These are phyloP conservation scores for Barbarea vulgaris DNA, from an alignment of 345 rosid species.

Conservation along the genomic window DNA sequence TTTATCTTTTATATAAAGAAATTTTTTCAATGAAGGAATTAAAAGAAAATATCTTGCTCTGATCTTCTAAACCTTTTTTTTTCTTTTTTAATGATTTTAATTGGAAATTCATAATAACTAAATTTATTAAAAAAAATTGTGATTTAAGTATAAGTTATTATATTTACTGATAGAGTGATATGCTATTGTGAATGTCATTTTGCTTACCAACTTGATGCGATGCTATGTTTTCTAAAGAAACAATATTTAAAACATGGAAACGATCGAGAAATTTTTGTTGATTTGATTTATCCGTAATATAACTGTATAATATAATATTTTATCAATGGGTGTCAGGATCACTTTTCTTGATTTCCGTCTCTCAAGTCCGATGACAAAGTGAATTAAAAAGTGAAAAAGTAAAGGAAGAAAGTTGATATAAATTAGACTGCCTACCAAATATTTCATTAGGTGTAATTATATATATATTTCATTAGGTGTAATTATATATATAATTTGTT, in stretches of 20 bases:
- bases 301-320: too few species aligned
- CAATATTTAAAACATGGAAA: background rate
- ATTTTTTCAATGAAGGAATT: too few species aligned
- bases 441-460: slow-evolving; percentile 19
- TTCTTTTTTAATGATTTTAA: background rate
- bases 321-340: background rate
- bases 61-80: background rate
- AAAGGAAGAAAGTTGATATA: slow-evolving; percentile 19
- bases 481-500: slow-evolving; percentile 18
- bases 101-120: too few species aligned
- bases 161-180: background rate
- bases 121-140: background rate
- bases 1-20: too few species aligned
- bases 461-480: slow-evolving; percentile 18
- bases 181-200: background rate
- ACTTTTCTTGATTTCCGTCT: background rate
- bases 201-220: background rate
- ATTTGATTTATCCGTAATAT: background rate
- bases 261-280: background rate
- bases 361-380: background rate
- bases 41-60: background rate
- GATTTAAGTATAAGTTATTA: background rate
- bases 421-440: slow-evolving; percentile 37
- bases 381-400: background rate
- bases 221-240: background rate